phyloP scores from a whole-genome alignment of 1,284 basidiomycete species.

The Inonotus hispidus region DNA sequence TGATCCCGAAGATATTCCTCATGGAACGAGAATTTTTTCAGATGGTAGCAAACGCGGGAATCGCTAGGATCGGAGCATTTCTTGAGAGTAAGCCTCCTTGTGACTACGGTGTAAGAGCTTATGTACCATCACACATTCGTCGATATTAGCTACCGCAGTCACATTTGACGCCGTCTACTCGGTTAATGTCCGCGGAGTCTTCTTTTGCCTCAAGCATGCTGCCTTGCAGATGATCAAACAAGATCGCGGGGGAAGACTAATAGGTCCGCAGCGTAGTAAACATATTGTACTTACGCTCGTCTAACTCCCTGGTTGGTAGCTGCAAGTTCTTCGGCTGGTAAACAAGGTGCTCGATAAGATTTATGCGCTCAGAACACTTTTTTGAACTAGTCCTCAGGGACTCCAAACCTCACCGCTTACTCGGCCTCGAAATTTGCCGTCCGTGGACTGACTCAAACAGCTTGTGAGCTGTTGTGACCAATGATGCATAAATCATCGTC shows the following conservation, averaged over 20 bases:
- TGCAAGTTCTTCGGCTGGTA: constrained; percentile 13
- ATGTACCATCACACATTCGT: not conserved
- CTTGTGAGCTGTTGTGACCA: not conserved
- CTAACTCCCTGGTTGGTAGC: not conserved
- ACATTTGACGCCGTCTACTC: constrained; percentile 16
- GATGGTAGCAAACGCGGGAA: constrained; percentile 22
- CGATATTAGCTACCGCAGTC: not conserved
- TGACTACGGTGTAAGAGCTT: not conserved
- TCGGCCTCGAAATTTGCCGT: constrained; percentile 16
- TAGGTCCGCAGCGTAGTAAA: constrained; percentile 3
- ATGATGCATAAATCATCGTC: not conserved
- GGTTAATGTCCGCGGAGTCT: constrained; percentile 19
- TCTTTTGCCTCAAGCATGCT: constrained; percentile 21
- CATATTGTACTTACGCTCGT: not conserved
- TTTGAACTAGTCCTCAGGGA: not conserved
- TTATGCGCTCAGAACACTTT: not conserved
- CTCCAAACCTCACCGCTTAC: constrained; percentile 6
- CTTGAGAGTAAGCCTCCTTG: constrained; percentile 2
- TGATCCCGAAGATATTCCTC: not conserved
- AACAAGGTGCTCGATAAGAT: not conserved
- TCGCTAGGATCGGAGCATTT: constrained; percentile 1
- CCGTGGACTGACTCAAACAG: constrained; percentile 11
- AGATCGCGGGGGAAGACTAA: constrained; percentile 14
- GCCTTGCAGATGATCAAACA: constrained; percentile 22
- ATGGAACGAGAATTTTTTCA: not conserved